These are phyloP conservation scores for Chlorella ohadii DNA, from an alignment of 139 green algal genomes.

Conservation along the genomic window DNA sequence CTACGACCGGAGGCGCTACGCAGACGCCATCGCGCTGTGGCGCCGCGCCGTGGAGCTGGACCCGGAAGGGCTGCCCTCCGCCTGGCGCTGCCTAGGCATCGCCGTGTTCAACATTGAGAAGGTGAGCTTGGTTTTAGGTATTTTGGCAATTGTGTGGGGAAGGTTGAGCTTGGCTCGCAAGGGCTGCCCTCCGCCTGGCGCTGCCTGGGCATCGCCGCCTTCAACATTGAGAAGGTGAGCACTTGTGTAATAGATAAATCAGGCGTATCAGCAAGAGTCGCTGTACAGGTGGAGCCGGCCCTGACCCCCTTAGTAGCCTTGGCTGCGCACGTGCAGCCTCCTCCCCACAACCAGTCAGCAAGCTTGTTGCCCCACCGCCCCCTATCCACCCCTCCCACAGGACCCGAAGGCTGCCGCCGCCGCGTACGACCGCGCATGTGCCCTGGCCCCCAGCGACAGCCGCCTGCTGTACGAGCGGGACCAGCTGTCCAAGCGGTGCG, in stretches of 20 bases:
- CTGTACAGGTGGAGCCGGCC: no score
- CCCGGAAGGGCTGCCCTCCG: conserved; percentile 2
- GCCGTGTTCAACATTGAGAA: not conserved
- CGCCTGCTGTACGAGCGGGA: conserved; percentile 26
- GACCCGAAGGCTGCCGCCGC: not conserved
- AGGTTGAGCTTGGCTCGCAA: not conserved
- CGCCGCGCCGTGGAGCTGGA: not conserved
- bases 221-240: not conserved
- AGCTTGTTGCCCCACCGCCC: no score
- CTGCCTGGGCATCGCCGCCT: conserved; percentile 14
- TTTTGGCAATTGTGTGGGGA: no score
- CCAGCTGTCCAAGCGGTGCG: conserved; percentile 15
- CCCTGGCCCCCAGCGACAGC: not conserved
- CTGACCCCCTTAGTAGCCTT: no score
- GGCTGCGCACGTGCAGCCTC: no score
- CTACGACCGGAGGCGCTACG: conserved; percentile 15
- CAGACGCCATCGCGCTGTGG: conserved; percentile 11
- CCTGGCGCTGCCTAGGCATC: conserved; percentile 21
- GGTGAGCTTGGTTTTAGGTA: not conserved
- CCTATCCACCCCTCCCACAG: no score
- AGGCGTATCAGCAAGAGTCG: no score
- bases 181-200: conserved; percentile 21
- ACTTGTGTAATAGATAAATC: no score
- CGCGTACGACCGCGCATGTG: not conserved
- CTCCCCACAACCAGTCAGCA: no score